These are phyloP conservation scores for Backusella liffmaniae DNA, from an alignment of 192 early-diverging fungal species.

Conservation along the genomic window DNA sequence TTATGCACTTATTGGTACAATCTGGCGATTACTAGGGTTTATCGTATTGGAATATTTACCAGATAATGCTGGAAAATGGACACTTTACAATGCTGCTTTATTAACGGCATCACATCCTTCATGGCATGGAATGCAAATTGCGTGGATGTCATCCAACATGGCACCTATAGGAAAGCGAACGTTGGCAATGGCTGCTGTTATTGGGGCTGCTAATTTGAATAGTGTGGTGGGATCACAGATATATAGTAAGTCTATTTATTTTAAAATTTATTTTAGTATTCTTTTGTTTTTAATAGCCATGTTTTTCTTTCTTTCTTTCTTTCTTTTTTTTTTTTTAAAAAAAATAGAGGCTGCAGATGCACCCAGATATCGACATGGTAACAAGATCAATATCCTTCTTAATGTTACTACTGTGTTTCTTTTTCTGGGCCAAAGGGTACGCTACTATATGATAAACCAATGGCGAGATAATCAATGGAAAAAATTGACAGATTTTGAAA, in stretches of 20 bases:
- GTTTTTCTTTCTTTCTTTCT: not conserved
- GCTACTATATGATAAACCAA: not conserved
- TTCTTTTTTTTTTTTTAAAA: too few relatives aligned
- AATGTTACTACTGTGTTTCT: not conserved
- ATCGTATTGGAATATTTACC: slow-evolving; percentile 33
- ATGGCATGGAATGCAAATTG: slow-evolving; percentile 29
- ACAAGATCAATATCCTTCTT: slow-evolving; percentile 5
- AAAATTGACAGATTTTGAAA: not conserved
- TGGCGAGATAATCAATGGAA: not conserved
- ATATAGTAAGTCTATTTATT: slow-evolving; percentile 8
- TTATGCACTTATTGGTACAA: slow-evolving; percentile 1
- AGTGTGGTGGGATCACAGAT: slow-evolving; percentile 24
- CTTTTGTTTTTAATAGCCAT: not conserved
- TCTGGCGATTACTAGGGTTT: slow-evolving; percentile 26
- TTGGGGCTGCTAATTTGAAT: slow-evolving; percentile 24
- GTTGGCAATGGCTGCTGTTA: slow-evolving; percentile 17
- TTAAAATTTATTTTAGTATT: not conserved
- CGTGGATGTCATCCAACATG: slow-evolving; percentile 26
- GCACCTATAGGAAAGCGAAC: slow-evolving; percentile 21
- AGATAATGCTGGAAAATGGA: slow-evolving; percentile 25
- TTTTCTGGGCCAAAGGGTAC: not conserved
- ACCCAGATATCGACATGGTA: slow-evolving; percentile 14
- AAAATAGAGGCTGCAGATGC: slow-evolving; percentile 21
- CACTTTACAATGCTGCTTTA: slow-evolving; percentile 13
- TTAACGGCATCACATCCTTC: slow-evolving; percentile 23